A percentile compares a stretch with the other conserved stretches of the same genome.
Evolutionary conservation across 73 alveolate genomes (phyloP).

Genomic region (Uronychia binucleata): DNA sequence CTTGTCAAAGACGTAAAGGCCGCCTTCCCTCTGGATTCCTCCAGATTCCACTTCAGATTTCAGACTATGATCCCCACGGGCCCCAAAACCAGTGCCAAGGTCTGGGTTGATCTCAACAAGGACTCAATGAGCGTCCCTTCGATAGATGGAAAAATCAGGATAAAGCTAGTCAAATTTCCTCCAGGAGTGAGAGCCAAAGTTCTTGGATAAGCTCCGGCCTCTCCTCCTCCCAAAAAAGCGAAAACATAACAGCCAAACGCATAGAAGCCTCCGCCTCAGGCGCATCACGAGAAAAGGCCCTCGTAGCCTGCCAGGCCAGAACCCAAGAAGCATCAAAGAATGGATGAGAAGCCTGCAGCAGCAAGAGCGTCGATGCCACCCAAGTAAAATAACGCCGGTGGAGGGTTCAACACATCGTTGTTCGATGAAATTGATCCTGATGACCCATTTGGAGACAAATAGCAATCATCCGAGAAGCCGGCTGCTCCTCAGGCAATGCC

Average conservation of each 20-base stretch:
- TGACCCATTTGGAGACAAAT: not conserved
- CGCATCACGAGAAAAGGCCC: not conserved
- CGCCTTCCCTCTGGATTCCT: constrained; percentile 39
- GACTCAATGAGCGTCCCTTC: constrained; percentile 42
- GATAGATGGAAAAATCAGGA: constrained; percentile 39
- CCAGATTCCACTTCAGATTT: constrained; percentile 39
- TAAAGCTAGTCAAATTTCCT: constrained; percentile 48
- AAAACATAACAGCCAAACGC: not conserved
- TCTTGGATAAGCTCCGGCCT: not conserved
- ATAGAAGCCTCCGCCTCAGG: not conserved
- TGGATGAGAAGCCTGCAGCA: not conserved
- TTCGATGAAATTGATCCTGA: not conserved
- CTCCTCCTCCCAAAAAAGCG: not conserved
- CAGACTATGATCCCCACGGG: constrained; percentile 45
- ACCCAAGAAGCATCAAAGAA: not conserved
- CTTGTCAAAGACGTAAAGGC: constrained; percentile 23
- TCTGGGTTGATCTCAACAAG: constrained; percentile 53
- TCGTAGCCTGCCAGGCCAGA: not conserved
- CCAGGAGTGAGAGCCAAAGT: constrained; percentile 22
- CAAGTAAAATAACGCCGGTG: no score
- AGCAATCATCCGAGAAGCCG: no score
- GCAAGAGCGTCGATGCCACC: constrained; percentile 1
- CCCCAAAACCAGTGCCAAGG: constrained; percentile 11
- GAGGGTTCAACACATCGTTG: not conserved
- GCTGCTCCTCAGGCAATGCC: no score